Conservation (phyloP, 164 flowering plant genomes). For the Annona cherimola region DNA sequence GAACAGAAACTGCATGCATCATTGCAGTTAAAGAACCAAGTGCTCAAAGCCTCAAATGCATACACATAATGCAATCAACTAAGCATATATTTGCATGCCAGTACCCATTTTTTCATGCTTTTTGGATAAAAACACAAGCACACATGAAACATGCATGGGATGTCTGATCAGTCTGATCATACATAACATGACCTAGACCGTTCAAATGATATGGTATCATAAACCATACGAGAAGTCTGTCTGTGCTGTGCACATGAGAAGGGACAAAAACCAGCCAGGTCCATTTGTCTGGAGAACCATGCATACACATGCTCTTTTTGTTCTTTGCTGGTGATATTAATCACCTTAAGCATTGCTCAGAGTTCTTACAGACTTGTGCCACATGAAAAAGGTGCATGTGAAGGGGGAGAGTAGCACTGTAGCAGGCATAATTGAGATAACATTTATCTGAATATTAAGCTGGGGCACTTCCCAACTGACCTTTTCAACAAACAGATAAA, state of each 20-base stretch:
- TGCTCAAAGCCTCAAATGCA: too few species aligned
- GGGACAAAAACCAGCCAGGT: neutral
- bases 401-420: neutral
- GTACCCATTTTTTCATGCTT: neutral
- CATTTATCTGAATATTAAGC: neutral
- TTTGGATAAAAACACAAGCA: too few species aligned
- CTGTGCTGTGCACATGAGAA: neutral
- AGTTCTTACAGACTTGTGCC: neutral
- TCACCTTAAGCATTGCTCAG: neutral
- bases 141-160: neutral
- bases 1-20: neutral
- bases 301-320: neutral
- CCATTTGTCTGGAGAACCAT: neutral
- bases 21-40: neutral
- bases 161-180: neutral
- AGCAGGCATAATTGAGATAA: neutral
- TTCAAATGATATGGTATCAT: too few species aligned
- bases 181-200: too few species aligned
- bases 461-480: neutral
- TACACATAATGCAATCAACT: too few species aligned
- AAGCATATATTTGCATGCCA: too few species aligned
- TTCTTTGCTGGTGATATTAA: neutral
- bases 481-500: slow-evolving; percentile 7
- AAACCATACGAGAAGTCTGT: neutral
- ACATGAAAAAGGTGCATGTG: neutral